Evolutionary conservation across 208 protist genomes (phyloP), one percentile per base, ranked within the genome.

Genomic region (Novymonas esmeraldas): DNA sequence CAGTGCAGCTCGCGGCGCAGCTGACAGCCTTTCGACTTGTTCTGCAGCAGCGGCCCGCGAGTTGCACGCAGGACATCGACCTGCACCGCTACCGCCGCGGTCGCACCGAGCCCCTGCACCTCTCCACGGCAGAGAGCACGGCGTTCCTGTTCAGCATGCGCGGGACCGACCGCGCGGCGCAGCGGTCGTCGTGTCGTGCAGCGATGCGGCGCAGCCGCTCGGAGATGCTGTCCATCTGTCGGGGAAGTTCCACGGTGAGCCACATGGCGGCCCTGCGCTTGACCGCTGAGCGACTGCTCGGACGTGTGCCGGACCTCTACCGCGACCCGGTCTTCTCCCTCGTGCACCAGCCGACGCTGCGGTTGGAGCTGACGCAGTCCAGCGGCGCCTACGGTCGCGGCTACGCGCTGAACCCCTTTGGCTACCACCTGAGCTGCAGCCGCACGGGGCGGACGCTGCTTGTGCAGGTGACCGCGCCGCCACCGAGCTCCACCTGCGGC

Each of bases 11-110:
- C 6, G 62, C 63, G 33, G 57, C 90, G 45, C 89, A 94, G 55
- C 75, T 94, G n/a, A 89, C 87, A 9, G 92, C 81, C 81, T 94
- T 88, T 81, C 70, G 84, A n/a, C n/a, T n/a, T 0, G 38, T 61
- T n/a, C 49, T 94, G n/a, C 63, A 90, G 52, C 72, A 76, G n/a
- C 83, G 76, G 39, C 83, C 86, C 0, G 82, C 82, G 0, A 83
- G 64, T 45, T 79, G 78, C 42, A 59, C 76, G 54, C 85, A 95
- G 67, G 64, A 62, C 20, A 52, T 83, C 4, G 73, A 78, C 70
- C 81, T 89, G 62, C 75, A 79, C 42, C 73, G 71, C 22, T 96
- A 91, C 67, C 73, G 71, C 9, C 86, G 86, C 39, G 92, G 92
- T 11, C 89, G 92, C 14, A 81, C 70, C 6, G 87, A 87, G 31